phyloP scores from a whole-genome alignment of 1,139 yeast species.

The Tardiomyces depauwii region DNA sequence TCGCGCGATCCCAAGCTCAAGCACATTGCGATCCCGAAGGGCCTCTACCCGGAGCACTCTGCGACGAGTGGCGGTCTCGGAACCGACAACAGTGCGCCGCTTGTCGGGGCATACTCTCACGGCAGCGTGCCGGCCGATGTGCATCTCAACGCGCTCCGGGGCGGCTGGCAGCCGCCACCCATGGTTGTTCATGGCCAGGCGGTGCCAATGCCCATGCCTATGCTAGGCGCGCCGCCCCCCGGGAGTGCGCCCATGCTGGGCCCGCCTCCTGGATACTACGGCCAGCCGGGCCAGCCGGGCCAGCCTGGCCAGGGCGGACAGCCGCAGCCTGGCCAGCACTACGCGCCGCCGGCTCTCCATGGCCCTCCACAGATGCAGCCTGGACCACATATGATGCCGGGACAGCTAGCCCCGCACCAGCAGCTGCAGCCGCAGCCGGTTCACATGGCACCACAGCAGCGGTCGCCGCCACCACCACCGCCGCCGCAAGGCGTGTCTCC shows the following conservation, averaged over 20 bases:
- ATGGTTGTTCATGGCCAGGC: neutral
- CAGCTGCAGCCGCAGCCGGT: neutral
- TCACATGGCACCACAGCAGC: neutral
- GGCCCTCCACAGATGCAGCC: too few species aligned
- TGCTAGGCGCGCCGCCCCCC: too few species aligned
- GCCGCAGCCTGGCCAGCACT: neutral
- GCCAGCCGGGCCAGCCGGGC: neutral
- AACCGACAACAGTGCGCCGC: slow-evolving; percentile 1
- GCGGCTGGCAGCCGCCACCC: neutral
- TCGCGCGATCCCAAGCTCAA: slow-evolving; percentile 29
- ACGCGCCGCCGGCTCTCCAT: neutral
- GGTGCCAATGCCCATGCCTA: neutral
- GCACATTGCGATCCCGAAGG: slow-evolving; percentile 27
- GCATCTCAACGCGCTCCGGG: neutral
- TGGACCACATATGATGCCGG: too few species aligned
- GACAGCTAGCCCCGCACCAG: neutral
- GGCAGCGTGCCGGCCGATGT: neutral
- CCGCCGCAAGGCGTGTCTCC: neutral
- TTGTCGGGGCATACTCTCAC: slow-evolving; percentile 1
- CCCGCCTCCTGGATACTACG: neutral
- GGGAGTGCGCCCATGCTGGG: neutral
- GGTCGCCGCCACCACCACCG: neutral
- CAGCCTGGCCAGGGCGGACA: too few species aligned
- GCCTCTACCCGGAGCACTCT: slow-evolving; percentile 30
- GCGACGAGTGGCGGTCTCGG: slow-evolving; percentile 5